Evolutionary conservation across 2,329 filamentous ascomycete species (phyloP), one percentile per base, ranked within the genome.

Genomic region (Shiraia sp.): DNA sequence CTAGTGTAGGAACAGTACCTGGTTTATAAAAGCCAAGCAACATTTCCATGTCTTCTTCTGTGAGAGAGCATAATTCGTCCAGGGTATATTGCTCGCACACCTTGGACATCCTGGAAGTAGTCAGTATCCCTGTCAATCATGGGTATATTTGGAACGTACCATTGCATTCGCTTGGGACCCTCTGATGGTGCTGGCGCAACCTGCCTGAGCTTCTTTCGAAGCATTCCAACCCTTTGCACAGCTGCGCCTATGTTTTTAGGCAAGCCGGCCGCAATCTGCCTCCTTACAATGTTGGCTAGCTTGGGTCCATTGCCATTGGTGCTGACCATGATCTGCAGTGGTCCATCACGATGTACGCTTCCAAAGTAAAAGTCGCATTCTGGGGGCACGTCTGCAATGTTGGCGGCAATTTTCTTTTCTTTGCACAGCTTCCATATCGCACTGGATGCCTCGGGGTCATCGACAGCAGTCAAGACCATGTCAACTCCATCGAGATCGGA

Each of bases 311-410:
- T 96, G 37, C 93, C 93, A 68, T 97, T 99, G 25, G 93, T 99
- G 74, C 88, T 95, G 57, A 99, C 92, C 93, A 99, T 99, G 61
- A 99, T 86, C 75, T 99, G 93, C 47, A 99, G 72, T 5, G 93
- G 93, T 0, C 93, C 93, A 68, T 99, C 93, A 36, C 93, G 86
- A 72, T 99, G 89, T 27, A 96, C 86, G 66, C 88, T 93, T 49
- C 93, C 93, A 73, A 99, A 99, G 77, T 96, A 99, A 67, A 99
- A 99, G 65, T 99, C 93, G 71, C 93, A 99, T 70, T 99, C 93
- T 1, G 90, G 81, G 0, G 93, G 93, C 3, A 99, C 93, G 66
- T 99, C 93, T 55, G 93, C 93, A 54, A 99, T 96, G 70, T 99
- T 99, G 42, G 90, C 91, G 5, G 90, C 83, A 52, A 97, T 88